Conservation (phyloP, 768 basidiomycete species). For the Tylopilus rubrobrunneus region DNA sequence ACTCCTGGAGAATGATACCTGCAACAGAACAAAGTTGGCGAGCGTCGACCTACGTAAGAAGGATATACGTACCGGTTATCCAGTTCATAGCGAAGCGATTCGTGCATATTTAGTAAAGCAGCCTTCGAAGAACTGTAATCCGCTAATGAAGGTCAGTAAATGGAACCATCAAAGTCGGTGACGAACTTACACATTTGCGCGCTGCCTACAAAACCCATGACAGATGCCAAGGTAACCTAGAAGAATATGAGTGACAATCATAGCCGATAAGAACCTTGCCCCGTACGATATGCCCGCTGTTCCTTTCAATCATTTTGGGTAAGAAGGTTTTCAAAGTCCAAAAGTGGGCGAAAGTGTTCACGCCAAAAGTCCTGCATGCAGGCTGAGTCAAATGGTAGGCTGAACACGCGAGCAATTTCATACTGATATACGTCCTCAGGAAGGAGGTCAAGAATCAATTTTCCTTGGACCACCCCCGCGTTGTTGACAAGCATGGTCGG, state of each 20-base stretch:
- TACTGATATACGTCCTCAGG: slow-evolving; percentile 81
- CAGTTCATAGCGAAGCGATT: slow-evolving; percentile 84
- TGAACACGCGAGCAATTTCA: slow-evolving; percentile 38
- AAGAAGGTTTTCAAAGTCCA: slow-evolving; percentile 93
- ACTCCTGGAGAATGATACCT: slow-evolving; percentile 73
- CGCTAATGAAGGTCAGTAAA: slow-evolving; percentile 40
- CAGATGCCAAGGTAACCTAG: slow-evolving; percentile 76
- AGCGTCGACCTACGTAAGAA: not conserved
- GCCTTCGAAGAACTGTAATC: slow-evolving; percentile 95
- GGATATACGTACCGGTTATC: slow-evolving; percentile 56
- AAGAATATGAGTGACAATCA: slow-evolving; percentile 13
- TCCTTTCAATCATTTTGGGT: slow-evolving; percentile 75
- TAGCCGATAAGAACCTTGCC: not conserved
- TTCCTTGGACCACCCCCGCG: slow-evolving; percentile 91
- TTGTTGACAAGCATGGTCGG: slow-evolving; percentile 93
- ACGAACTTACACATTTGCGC: slow-evolving; percentile 68
- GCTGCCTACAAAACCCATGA: slow-evolving; percentile 65
- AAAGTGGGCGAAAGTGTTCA: slow-evolving; percentile 87
- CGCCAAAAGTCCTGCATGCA: slow-evolving; percentile 70
- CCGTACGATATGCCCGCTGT: slow-evolving; percentile 81
- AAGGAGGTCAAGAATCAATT: slow-evolving; percentile 73
- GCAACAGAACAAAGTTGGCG: slow-evolving; percentile 1
- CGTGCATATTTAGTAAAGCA: slow-evolving; percentile 75
- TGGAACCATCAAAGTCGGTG: not conserved
- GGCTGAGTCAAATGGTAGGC: not conserved